These are phyloP conservation scores for Lichtheimia ramosa DNA, from an alignment of 371 early-diverging fungal genomes.

Conservation along the genomic window DNA sequence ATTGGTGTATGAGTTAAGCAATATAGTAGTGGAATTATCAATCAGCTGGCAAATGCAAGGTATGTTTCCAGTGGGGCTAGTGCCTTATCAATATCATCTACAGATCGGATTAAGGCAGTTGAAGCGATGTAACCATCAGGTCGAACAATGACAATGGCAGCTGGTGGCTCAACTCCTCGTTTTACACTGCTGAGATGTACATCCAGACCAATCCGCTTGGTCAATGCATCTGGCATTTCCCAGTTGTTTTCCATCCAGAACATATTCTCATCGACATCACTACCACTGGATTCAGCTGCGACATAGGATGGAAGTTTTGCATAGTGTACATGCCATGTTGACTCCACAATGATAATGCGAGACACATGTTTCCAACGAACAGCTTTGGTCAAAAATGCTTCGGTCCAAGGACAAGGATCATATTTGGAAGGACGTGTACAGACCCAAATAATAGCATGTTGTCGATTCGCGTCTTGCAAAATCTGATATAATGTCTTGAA, in stretches of 20 bases:
- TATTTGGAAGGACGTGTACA: slow-evolving; percentile 3
- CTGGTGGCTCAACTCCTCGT: slow-evolving; percentile 5
- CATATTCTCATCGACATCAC: neutral
- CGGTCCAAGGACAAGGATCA: slow-evolving; percentile 3
- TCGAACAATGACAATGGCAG: slow-evolving; percentile 18
- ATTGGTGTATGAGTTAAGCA: too few relatives aligned
- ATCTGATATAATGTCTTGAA: slow-evolving; percentile 13
- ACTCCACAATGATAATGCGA: slow-evolving; percentile 13
- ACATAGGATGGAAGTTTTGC: neutral
- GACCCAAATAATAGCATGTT: slow-evolving; percentile 5
- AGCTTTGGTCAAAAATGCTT: neutral
- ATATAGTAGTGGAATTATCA: too few relatives aligned
- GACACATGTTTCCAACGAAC: neutral
- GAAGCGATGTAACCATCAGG: slow-evolving; percentile 22
- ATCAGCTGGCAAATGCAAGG: too few relatives aligned
- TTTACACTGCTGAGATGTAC: neutral
- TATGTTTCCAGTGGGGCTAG: neutral
- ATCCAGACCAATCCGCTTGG: slow-evolving; percentile 13
- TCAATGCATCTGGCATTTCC: slow-evolving; percentile 2
- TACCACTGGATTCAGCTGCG: neutral
- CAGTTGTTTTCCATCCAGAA: slow-evolving; percentile 19
- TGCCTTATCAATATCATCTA: slow-evolving; percentile 16
- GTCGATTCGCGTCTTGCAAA: neutral
- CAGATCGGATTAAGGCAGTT: slow-evolving; percentile 7
- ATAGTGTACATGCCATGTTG: slow-evolving; percentile 9